Evolutionary conservation across 345 rosid species (phyloP).

Genomic region (Moringa oleifera): DNA sequence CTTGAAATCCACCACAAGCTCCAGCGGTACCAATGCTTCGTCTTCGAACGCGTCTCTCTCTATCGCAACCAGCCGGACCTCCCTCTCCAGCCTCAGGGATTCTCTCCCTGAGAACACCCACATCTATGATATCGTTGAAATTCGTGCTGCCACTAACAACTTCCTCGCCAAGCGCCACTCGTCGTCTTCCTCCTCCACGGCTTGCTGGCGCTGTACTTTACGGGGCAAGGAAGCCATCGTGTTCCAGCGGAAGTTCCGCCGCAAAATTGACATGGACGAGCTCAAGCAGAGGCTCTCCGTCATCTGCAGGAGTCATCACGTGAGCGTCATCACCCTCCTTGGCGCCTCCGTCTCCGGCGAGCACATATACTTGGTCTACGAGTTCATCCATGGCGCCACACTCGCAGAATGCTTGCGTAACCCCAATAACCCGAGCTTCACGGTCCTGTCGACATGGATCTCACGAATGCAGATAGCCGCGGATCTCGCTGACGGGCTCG

Average conservation of each 20-base stretch:
- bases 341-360: conserved; percentile 74
- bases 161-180: conserved; percentile 65
- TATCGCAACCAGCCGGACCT: conserved; percentile 30
- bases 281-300: conserved; percentile 48
- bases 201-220: conserved; percentile 73
- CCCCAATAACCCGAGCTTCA: conserved; percentile 52
- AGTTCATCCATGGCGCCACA: conserved; percentile 53
- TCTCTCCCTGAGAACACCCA: conserved; percentile 62
- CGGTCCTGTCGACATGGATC: conserved; percentile 66
- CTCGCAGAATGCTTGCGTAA: conserved; percentile 68
- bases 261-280: conserved; percentile 32
- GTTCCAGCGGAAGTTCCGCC: conserved; percentile 69
- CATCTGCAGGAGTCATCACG: conserved; percentile 70
- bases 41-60: conserved; percentile 24
- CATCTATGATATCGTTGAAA: conserved; percentile 74
- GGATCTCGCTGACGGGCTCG: conserved; percentile 79
- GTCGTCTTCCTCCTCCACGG: conserved; percentile 50
- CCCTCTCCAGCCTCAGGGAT: conserved; percentile 65
- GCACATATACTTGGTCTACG: conserved; percentile 68
- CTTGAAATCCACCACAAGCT: conserved; percentile 13
- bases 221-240: conserved; percentile 58
- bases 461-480: conserved; percentile 84
- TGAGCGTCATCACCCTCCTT: conserved; percentile 54
- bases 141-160: conserved; percentile 82
- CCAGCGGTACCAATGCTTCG: conserved; percentile 17